A percentile compares a stretch with the other conserved stretches of the same genome.
Conservation (phyloP, 164 flowering plant genomes). For the Annona cherimola region DNA sequence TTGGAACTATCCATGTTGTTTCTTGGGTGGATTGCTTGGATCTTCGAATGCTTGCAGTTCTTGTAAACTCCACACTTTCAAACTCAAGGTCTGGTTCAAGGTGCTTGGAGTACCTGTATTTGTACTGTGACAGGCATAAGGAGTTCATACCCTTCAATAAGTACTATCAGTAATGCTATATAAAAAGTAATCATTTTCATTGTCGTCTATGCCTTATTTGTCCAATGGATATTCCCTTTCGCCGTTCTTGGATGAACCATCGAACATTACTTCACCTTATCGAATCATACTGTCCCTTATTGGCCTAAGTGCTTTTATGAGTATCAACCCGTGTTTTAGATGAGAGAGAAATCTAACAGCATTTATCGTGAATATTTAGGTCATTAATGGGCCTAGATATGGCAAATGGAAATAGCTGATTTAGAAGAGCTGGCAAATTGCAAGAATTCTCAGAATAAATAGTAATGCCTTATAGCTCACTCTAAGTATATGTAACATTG, state of each 20-base stretch:
- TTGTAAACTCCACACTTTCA: conserved; percentile 30
- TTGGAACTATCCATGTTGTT: conserved; percentile 24
- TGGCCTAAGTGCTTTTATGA: too few relatives aligned
- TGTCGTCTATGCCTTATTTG: background rate
- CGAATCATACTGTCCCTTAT: too few relatives aligned
- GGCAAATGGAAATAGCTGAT: background rate
- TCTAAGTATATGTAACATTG: too few relatives aligned
- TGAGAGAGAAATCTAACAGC: background rate
- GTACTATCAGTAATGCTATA: background rate
- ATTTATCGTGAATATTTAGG: background rate
- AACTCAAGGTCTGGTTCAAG: conserved; percentile 23
- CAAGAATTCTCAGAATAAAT: too few relatives aligned
- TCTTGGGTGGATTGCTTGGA: conserved; percentile 38
- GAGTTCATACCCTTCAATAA: background rate
- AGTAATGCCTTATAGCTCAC: too few relatives aligned
- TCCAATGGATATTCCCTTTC: too few relatives aligned
- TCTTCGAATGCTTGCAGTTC: conserved; percentile 32
- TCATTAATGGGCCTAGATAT: background rate
- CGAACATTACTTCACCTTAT: too few relatives aligned
- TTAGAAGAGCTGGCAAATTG: too few relatives aligned
- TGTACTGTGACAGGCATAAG: background rate
- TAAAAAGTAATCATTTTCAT: background rate
- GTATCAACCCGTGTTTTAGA: too few relatives aligned
- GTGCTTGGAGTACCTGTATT: background rate
- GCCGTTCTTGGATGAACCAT: too few relatives aligned